Conservation (phyloP, 2,329 filamentous ascomycete genomes). For the Claviceps maximensis region DNA sequence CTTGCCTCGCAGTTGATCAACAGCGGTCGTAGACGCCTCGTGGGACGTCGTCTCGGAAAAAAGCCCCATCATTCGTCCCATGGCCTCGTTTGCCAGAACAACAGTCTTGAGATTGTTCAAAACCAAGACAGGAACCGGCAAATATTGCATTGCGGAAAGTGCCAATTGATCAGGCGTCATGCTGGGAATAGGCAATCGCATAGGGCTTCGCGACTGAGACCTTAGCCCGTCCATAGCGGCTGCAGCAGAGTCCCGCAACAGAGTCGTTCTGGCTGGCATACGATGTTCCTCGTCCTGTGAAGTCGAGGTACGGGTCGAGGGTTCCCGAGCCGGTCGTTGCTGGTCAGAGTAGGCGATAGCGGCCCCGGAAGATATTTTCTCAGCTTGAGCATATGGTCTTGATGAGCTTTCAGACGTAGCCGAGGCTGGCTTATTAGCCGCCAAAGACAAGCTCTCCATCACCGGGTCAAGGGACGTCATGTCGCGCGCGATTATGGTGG, state of each 20-base stretch:
- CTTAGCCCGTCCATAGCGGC: slow-evolving; percentile 12
- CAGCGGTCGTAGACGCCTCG: slow-evolving; percentile 30
- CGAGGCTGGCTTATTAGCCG: slow-evolving; percentile 14
- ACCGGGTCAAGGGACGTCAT: slow-evolving; percentile 20
- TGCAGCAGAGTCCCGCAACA: slow-evolving; percentile 20
- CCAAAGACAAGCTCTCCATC: slow-evolving; percentile 17
- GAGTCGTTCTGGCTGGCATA: slow-evolving; percentile 17
- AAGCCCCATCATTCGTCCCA: slow-evolving; percentile 51
- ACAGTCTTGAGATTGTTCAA: slow-evolving; percentile 57
- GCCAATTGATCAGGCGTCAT: slow-evolving; percentile 42
- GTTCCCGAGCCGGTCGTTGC: background rate
- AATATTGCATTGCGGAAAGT: slow-evolving; percentile 57
- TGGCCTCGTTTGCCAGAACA: slow-evolving; percentile 61
- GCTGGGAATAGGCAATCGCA: slow-evolving; percentile 30
- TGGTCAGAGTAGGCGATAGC: background rate
- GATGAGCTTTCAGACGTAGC: slow-evolving; percentile 12
- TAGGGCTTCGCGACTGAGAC: slow-evolving; percentile 25
- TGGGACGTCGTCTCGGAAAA: slow-evolving; percentile 27
- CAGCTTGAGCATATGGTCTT: background rate
- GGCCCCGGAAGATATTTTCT: background rate
- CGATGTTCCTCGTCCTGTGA: slow-evolving; percentile 14
- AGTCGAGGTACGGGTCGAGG: background rate
- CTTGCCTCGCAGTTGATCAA: slow-evolving; percentile 51
- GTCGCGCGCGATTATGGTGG: slow-evolving; percentile 12
- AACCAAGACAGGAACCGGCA: slow-evolving; percentile 59